phyloP scores from a whole-genome alignment of 2,329 filamentous ascomycete genomes.

The Thelonectria discophora region DNA sequence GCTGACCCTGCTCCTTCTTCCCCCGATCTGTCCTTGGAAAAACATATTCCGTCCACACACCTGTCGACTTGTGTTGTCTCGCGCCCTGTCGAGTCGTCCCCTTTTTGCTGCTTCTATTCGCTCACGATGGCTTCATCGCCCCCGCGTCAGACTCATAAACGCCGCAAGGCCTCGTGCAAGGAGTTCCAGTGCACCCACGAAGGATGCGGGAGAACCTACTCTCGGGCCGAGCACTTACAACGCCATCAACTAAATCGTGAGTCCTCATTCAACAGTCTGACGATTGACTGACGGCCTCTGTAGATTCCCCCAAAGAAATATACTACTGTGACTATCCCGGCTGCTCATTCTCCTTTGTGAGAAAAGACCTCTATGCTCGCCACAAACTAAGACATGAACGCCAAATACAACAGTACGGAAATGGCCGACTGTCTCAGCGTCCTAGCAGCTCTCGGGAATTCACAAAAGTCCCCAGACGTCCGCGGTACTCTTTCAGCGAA shows the following conservation, averaged over 20 bases:
- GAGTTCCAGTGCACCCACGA: conserved; percentile 45
- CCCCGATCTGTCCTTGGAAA: conserved; percentile 15
- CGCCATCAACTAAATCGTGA: conserved; percentile 42
- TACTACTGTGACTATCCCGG: conserved; percentile 43
- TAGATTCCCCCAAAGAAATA: conserved; percentile 44
- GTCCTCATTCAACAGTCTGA: too few species aligned
- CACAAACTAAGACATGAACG: conserved; percentile 42
- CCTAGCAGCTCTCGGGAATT: conserved; percentile 36
- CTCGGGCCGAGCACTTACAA: conserved; percentile 42
- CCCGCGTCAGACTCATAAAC: conserved; percentile 39
- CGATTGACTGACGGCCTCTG: too few species aligned
- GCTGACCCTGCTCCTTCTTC: conserved; percentile 21
- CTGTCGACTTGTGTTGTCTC: background rate
- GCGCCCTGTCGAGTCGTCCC: background rate
- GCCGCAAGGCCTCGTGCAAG: conserved; percentile 44
- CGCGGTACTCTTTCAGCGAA: conserved; percentile 40
- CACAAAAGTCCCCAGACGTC: conserved; percentile 32
- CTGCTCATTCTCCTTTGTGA: conserved; percentile 43
- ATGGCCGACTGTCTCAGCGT: conserved; percentile 39
- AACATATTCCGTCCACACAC: conserved; percentile 3
- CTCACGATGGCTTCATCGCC: conserved; percentile 41
- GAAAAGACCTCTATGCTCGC: conserved; percentile 42
- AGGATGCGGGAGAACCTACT: conserved; percentile 42
- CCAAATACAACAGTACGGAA: conserved; percentile 41
- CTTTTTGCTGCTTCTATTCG: background rate